Evolutionary conservation across 1,284 basidiomycete species (phyloP).

Genomic region (Sanghuangporus sanghuang): DNA sequence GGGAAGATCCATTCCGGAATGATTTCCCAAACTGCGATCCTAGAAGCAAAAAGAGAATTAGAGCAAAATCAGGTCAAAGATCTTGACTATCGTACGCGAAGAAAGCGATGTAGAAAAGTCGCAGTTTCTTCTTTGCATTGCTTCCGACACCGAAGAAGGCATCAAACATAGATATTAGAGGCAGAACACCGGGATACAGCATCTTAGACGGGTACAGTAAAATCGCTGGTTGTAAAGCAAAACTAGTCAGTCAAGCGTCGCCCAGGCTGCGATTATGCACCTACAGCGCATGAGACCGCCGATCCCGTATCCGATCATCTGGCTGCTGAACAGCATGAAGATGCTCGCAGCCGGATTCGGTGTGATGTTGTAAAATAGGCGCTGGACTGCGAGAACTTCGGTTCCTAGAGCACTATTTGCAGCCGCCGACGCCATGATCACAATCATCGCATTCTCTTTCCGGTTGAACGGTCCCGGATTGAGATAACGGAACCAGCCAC

Average conservation of each 20-base stretch:
- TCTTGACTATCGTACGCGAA: slow-evolving; percentile 26
- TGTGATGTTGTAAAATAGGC: slow-evolving; percentile 34
- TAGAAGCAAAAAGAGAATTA: not conserved
- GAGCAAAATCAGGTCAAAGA: not conserved
- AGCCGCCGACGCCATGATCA: slow-evolving; percentile 23
- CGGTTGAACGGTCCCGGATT: slow-evolving; percentile 34
- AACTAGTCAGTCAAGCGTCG: not conserved
- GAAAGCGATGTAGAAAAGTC: slow-evolving; percentile 47
- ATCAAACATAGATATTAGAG: slow-evolving; percentile 30
- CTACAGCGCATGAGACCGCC: slow-evolving; percentile 32
- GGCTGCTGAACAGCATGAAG: slow-evolving; percentile 41
- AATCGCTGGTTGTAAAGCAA: slow-evolving; percentile 11
- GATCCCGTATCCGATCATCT: slow-evolving; percentile 46
- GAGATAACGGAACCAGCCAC: slow-evolving; percentile 27
- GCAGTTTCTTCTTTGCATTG: slow-evolving; percentile 28
- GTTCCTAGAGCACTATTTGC: slow-evolving; percentile 24
- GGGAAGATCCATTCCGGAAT: slow-evolving; percentile 48
- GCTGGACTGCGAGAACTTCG: slow-evolving; percentile 33
- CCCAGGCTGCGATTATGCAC: slow-evolving; percentile 5
- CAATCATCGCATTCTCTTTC: slow-evolving; percentile 33
- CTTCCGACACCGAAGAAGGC: slow-evolving; percentile 28
- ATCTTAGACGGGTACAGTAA: slow-evolving; percentile 29
- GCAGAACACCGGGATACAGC: slow-evolving; percentile 27
- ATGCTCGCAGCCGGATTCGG: slow-evolving; percentile 31
- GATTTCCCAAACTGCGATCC: slow-evolving; percentile 32